phyloP scores from a whole-genome alignment of 2,329 filamentous ascomycete species.

The Keithomyces neogunnii region DNA sequence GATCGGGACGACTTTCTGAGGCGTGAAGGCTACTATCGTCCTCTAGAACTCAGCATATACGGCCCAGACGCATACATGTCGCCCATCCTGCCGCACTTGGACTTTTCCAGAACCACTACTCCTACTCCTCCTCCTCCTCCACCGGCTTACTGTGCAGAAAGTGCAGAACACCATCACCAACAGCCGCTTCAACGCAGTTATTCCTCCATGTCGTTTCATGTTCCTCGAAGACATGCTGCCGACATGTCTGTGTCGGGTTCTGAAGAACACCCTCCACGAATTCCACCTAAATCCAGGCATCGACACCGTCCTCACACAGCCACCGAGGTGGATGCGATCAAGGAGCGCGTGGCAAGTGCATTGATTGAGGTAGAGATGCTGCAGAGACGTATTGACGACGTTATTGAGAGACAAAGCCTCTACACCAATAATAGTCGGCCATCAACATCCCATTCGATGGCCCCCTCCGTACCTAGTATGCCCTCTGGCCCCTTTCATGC shows the following conservation, averaged over 20 bases:
- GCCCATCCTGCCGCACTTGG: slow-evolving; percentile 46
- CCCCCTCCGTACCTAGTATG: slow-evolving; percentile 21
- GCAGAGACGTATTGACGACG: slow-evolving; percentile 50
- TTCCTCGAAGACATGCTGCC: slow-evolving; percentile 36
- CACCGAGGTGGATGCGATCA: slow-evolving; percentile 40
- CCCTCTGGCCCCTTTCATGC: slow-evolving; percentile 1
- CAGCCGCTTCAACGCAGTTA: slow-evolving; percentile 33
- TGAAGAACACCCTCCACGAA: slow-evolving; percentile 20
- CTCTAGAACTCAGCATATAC: slow-evolving; percentile 50
- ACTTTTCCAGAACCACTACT: slow-evolving; percentile 27
- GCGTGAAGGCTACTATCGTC: slow-evolving; percentile 36
- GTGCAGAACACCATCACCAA: slow-evolving; percentile 22
- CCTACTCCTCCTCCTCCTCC: slow-evolving; percentile 31
- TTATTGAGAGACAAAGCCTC: slow-evolving; percentile 52
- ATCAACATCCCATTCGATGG: slow-evolving; percentile 38
- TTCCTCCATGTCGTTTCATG: slow-evolving; percentile 47
- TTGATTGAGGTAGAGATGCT: slow-evolving; percentile 51
- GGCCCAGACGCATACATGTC: slow-evolving; percentile 35
- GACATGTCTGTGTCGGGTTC: slow-evolving; percentile 15
- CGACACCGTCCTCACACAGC: slow-evolving; percentile 36
- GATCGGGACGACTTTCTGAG: slow-evolving; percentile 11
- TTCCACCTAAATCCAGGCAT: slow-evolving; percentile 32
- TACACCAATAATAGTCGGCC: slow-evolving; percentile 42
- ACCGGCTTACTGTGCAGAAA: slow-evolving; percentile 23
- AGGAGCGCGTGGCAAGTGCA: slow-evolving; percentile 46